Evolutionary conservation across 805 yeast species (phyloP), one percentile per base, ranked within the genome.

Genomic region (Kuraishia ogatae): DNA sequence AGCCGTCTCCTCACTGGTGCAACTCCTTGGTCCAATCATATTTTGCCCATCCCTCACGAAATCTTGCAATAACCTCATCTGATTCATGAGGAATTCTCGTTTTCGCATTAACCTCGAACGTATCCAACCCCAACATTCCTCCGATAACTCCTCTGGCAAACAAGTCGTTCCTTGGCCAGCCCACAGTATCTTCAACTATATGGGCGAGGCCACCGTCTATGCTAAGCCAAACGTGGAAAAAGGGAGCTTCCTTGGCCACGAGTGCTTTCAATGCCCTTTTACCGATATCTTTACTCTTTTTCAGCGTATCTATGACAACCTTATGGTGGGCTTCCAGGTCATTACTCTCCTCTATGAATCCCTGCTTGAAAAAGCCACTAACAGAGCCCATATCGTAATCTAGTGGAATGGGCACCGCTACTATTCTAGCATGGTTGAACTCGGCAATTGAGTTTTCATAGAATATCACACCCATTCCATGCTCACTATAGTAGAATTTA

Each of bases 131-230:
- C 35, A 78, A 57, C 61, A 78, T 62, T 3, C 81, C 81, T 8
- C 81, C 82, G 46, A 79, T 63, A 4, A 78, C 71, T 47, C 71
- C 68, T 43, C 82, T 62, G 5, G 76, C 79, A 61, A 79, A 76
- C 50, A 69, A 55, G 55, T 78, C 82, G 11, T 73, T 77, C 50
- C 61, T 62, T 0, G 83, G 82, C 83, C 83, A 79, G 2, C 52
- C 29, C 1, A 58, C 48, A 0, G 59, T 55, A 55, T 74, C 68
- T 56, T 79, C 83, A 7, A 79, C 69, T 7, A 79, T 76, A 61
- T 78, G 83, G 1, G 80, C 83, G 48, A 75, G 52, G 0, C 83
- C 83, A 21, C 81, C 82, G 51, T 74, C 70, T 5, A 73, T 50
- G 20, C 66, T 65, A 53, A 76, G 63, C 83, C 83, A 79, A 7